phyloP scores from a whole-genome alignment of 208 protist genomes.

The Acanthamoeba quina region DNA sequence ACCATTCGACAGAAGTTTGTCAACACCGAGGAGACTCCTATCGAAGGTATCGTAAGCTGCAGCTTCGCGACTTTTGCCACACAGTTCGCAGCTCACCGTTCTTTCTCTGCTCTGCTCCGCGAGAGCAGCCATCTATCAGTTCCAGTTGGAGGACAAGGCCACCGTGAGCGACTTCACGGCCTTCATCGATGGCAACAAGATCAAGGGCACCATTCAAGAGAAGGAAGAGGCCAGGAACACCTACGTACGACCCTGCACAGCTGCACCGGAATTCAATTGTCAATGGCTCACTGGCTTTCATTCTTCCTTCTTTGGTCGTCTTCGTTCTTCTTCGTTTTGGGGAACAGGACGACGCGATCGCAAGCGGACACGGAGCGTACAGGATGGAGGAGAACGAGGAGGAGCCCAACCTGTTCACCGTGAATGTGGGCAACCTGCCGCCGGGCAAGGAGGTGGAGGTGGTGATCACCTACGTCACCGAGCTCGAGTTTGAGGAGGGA shows the following conservation, averaged over 20 bases:
- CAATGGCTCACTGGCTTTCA: background rate
- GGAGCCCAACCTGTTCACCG: slow-evolving; percentile 71
- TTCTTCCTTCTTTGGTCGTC: background rate
- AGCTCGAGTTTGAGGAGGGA: slow-evolving; percentile 56
- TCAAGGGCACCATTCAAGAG: slow-evolving; percentile 85
- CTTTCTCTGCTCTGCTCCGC: background rate
- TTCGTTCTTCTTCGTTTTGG: background rate
- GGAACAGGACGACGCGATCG: slow-evolving; percentile 73
- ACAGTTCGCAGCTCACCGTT: background rate
- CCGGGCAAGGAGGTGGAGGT: slow-evolving; percentile 56
- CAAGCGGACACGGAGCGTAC: slow-evolving; percentile 74
- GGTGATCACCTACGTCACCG: slow-evolving; percentile 71
- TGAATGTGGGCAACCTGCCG: slow-evolving; percentile 76
- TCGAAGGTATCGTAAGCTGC: no score
- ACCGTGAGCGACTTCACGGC: slow-evolving; percentile 88
- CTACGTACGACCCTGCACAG: slow-evolving; percentile 65
- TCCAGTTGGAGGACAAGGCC: slow-evolving; percentile 86
- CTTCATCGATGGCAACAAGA: slow-evolving; percentile 84
- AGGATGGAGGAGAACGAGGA: slow-evolving; percentile 61
- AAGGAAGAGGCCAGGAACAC: slow-evolving; percentile 83
- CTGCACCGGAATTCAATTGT: background rate
- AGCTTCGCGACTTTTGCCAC: background rate
- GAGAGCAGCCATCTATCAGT: slow-evolving; percentile 77
- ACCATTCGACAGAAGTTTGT: slow-evolving; percentile 47
- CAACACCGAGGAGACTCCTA: slow-evolving; percentile 42